Conservation (phyloP, 192 early-diverging fungal species). For the Fimicolochytrium jonesii region DNA sequence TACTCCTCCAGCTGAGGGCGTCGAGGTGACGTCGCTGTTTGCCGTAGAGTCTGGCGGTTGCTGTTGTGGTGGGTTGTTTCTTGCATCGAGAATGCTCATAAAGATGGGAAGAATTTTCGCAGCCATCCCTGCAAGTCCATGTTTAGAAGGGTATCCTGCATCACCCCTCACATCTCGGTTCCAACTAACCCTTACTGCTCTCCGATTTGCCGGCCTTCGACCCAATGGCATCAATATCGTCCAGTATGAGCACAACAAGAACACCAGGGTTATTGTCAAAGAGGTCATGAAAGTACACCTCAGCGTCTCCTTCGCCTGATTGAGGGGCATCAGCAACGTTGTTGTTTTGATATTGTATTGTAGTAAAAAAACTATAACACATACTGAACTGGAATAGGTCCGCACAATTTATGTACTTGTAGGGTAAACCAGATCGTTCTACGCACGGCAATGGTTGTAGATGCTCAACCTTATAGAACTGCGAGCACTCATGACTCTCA, state of each 20-base stretch:
- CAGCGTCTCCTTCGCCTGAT: constrained; percentile 18
- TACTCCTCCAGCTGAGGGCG: too few relatives aligned
- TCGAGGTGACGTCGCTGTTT: too few relatives aligned
- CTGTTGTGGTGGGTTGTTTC: too few relatives aligned
- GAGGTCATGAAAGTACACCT: constrained; percentile 9
- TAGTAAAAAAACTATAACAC: not conserved
- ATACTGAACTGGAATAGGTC: constrained; percentile 12
- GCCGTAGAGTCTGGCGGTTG: too few relatives aligned
- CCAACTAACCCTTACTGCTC: too few relatives aligned
- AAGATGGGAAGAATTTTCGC: too few relatives aligned
- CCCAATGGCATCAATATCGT: constrained; percentile 10
- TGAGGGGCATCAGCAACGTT: not conserved
- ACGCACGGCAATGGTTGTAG: not conserved
- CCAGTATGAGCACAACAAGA: too few relatives aligned
- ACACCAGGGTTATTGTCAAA: not conserved
- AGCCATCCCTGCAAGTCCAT: too few relatives aligned
- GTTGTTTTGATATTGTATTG: not conserved
- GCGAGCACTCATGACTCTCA: not conserved
- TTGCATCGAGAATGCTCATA: too few relatives aligned
- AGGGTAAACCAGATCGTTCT: constrained; percentile 3
- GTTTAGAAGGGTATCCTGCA: too few relatives aligned
- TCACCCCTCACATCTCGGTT: too few relatives aligned
- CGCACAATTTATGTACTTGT: not conserved
- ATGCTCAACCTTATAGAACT: not conserved
- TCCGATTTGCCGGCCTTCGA: too few relatives aligned